Conservation (phyloP, 1,139 yeast genomes). For the Meyerozyma sp. region DNA sequence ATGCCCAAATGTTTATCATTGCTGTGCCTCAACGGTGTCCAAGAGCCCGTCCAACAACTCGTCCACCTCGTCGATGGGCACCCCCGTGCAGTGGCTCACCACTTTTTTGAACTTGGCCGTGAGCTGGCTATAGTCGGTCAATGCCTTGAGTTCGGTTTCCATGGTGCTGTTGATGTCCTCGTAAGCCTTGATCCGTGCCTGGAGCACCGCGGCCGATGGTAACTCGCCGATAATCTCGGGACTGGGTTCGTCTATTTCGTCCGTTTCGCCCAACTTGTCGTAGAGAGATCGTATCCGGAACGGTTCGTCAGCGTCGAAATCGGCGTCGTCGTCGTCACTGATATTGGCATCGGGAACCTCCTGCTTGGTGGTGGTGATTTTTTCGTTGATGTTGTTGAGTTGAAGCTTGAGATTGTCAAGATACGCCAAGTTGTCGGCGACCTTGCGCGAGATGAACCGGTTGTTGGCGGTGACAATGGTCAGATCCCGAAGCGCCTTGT, state of each 20-base stretch:
- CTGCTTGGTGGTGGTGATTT: constrained; percentile 23
- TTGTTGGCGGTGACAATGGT: constrained; percentile 43
- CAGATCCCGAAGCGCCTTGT: constrained; percentile 36
- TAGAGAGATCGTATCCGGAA: constrained; percentile 60
- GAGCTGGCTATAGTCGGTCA: constrained; percentile 53
- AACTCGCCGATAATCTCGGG: constrained; percentile 27
- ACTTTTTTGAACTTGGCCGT: constrained; percentile 86
- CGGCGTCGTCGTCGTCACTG: constrained; percentile 12
- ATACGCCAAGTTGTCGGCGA: constrained; percentile 31
- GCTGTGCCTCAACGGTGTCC: constrained; percentile 74
- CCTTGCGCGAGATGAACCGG: constrained; percentile 32
- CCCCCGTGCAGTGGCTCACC: constrained; percentile 86
- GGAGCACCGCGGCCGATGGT: constrained; percentile 60
- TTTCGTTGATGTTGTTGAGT: constrained; percentile 38
- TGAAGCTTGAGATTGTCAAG: constrained; percentile 42
- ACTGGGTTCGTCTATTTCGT: constrained; percentile 19
- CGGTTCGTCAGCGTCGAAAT: constrained; percentile 81
- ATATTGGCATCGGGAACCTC: constrained; percentile 9
- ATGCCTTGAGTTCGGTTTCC: constrained; percentile 47
- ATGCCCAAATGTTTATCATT: neutral
- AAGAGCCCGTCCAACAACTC: constrained; percentile 76
- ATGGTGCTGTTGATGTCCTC: constrained; percentile 21
- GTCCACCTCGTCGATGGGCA: constrained; percentile 70
- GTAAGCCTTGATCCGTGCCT: constrained; percentile 80
- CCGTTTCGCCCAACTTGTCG: constrained; percentile 36